Conservation (phyloP, 163 green algal genomes). For the Trebouxiophyceae sp. region DNA sequence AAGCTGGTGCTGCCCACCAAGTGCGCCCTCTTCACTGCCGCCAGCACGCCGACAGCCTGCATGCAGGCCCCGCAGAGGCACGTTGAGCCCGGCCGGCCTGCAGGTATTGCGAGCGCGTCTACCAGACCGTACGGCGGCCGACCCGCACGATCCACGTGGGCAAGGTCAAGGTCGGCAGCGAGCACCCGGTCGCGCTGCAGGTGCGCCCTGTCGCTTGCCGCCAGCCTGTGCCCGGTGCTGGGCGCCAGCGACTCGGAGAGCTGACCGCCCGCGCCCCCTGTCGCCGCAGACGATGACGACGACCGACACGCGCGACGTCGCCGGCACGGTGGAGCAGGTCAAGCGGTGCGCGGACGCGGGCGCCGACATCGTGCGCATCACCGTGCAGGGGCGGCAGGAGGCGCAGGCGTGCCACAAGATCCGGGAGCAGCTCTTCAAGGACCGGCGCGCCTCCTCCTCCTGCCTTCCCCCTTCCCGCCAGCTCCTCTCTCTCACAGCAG, state of each 20-base stretch:
- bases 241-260: too few relatives aligned
- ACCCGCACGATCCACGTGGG: conserved; percentile 84
- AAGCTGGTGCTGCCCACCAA: not conserved
- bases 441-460: conserved; percentile 46
- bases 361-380: conserved; percentile 96
- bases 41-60: not conserved
- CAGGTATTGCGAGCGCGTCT: conserved; percentile 84
- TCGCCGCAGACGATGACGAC: conserved; percentile 96
- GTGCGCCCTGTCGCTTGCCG: too few relatives aligned
- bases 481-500: not conserved
- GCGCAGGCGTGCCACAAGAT: conserved; percentile 91
- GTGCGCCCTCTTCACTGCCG: not conserved
- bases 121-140: conserved; percentile 66
- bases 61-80: not conserved
- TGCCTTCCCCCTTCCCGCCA: not conserved
- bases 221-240: too few relatives aligned
- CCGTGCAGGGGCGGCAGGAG: conserved; percentile 92
- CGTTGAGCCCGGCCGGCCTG: not conserved
- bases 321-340: conserved; percentile 91
- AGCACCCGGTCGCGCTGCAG: conserved; percentile 80
- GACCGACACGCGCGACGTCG: conserved; percentile 90
- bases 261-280: too few relatives aligned
- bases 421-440: conserved; percentile 87
- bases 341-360: conserved; percentile 95
- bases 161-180: conserved; percentile 83